These are phyloP conservation scores for Podila horticola DNA, from an alignment of 192 early-diverging fungal genomes.

Conservation along the genomic window DNA sequence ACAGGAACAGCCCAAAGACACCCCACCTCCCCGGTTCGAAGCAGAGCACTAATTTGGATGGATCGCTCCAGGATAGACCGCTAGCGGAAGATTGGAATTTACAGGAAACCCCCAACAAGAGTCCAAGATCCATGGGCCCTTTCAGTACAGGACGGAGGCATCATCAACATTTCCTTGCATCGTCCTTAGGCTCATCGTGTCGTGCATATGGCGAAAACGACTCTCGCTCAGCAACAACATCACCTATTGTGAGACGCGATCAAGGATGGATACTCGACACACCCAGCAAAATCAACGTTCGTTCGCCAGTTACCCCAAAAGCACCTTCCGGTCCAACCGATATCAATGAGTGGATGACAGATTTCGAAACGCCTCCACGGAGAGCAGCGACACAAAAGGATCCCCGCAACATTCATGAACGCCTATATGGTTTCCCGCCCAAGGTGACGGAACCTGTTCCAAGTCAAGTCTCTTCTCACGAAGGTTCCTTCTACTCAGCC, in stretches of 20 bases:
- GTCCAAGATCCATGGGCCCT: neutral
- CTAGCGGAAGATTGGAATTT: too few species aligned
- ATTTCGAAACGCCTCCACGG: constrained; percentile 39
- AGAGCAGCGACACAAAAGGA: neutral
- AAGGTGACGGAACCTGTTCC: neutral
- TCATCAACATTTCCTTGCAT: too few species aligned
- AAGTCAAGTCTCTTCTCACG: constrained; percentile 26
- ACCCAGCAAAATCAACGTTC: constrained; percentile 17
- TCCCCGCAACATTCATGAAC: neutral
- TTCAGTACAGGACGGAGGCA: too few species aligned
- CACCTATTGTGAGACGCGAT: constrained; percentile 4
- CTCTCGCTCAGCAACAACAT: constrained; percentile 6
- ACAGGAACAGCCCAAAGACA: too few species aligned
- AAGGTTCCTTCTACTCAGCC: constrained; percentile 26
- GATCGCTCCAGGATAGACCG: too few species aligned
- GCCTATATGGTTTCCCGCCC: too few species aligned
- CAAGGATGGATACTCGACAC: neutral
- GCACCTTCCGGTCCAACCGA: neutral
- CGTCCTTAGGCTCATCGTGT: too few species aligned
- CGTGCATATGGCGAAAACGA: too few species aligned
- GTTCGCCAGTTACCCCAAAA: neutral
- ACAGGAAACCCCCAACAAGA: neutral
- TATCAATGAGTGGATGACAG: constrained; percentile 18
- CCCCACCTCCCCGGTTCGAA: too few species aligned
- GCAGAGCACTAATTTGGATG: too few species aligned